Base-by-base conservation (phyloP, 1,139 yeast genomes). In the Hanseniaspora uvarum region DNA sequence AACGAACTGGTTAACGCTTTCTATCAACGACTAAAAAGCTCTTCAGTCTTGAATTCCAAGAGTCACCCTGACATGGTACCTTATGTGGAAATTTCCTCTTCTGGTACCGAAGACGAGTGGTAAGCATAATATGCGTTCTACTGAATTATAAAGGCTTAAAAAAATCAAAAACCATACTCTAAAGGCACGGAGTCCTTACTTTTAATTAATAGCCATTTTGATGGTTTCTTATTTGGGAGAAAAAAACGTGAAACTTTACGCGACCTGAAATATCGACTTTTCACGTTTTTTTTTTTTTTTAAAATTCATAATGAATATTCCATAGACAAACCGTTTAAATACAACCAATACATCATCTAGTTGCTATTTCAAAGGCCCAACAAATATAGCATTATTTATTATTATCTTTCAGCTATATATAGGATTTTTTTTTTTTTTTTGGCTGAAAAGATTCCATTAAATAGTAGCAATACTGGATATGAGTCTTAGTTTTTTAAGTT, bases 1-100 rank as follows among this genome's bases (percentile, higher is more conserved):
- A 85, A 85, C 66, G 72, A 72, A 0, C 77, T 73, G 58, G 95
- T 86, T 4, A 70, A 72, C 30, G 70, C 72, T 8, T 86, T 86
- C 61, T 86, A 86, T 62, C 61, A 60, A 6, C 62, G 12, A 24
- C 37, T 48, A 11, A 31, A 23, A 31, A 33, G n/a, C 21, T n/a
- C 23, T 4, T 8, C 11, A 28, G 31, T 12, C 11, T 6, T 28
- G 31, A 12, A 28, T 10, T 10, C 7, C 11, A 12, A 28, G 7
- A 3, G 4, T 12, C 11, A 3, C 31, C 11, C 31, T 28, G 31
- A 28, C 31, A 28, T 4, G 3, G 2, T 12, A 28, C 12, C 8
- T 10, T 28, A 12, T 12, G 31, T 10, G 8, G 11, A 4, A 10
- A 3, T 4, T 12, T 6, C 4, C 11, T 28, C 8, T 28, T 28